A percentile compares a stretch with the other conserved stretches of the same genome.
Conservation (phyloP, 2,329 filamentous ascomycete species). For the Xylaria hypoxylon region DNA sequence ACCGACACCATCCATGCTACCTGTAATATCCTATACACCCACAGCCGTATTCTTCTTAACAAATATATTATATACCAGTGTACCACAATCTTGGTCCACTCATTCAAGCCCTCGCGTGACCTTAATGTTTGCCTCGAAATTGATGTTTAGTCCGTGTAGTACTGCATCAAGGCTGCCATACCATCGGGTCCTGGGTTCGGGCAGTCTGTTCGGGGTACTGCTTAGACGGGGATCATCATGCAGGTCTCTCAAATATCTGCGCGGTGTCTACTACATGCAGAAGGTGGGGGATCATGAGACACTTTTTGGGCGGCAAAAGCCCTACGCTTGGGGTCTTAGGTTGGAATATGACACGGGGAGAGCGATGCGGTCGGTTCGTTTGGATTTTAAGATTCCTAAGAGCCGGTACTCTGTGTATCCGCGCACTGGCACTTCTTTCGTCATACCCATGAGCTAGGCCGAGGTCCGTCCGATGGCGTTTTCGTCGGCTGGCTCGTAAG, state of each 20-base stretch:
- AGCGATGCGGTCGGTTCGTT: not conserved
- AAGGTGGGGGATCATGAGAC: conserved; percentile 13
- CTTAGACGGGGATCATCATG: conserved; percentile 17
- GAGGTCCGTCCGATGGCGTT: conserved; percentile 7
- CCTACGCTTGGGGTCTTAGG: not conserved
- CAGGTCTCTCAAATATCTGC: conserved; percentile 17
- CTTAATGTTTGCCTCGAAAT: conserved; percentile 5
- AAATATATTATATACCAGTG: not conserved
- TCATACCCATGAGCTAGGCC: not conserved
- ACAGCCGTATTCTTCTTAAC: not conserved
- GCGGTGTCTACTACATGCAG: conserved; percentile 6
- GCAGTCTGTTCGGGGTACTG: too few relatives aligned
- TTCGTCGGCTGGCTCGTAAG: not conserved
- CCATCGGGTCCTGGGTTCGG: conserved; percentile 23
- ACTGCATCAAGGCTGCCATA: conserved; percentile 23
- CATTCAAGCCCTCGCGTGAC: not conserved
- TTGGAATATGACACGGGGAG: not conserved
- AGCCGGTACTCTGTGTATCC: not conserved
- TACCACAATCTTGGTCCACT: not conserved
- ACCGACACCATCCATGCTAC: not conserved
- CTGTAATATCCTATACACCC: not conserved
- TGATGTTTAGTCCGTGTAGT: conserved; percentile 1
- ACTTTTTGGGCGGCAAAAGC: not conserved
- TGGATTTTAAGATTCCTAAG: not conserved
- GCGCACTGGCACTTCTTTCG: not conserved